Conservation (phyloP, 169 alveolate genomes). For the Plasmodium sp. region DNA sequence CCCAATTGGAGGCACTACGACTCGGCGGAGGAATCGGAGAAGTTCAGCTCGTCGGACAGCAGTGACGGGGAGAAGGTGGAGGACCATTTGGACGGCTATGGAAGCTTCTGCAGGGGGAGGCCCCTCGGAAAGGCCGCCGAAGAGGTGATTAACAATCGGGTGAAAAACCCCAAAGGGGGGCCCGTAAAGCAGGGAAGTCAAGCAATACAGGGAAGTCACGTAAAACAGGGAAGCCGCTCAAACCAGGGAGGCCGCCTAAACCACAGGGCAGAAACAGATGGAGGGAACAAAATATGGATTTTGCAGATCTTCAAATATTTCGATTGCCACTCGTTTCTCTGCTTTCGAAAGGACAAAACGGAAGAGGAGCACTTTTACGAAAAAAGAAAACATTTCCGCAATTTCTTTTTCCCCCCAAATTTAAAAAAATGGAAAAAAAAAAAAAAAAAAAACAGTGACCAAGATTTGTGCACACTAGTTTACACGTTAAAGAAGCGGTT, state of each 20-base stretch:
- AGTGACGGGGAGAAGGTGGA: background rate
- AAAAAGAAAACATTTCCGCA: constrained; percentile 14
- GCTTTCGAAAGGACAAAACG: constrained; percentile 31
- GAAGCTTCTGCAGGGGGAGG: background rate
- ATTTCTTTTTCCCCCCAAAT: constrained; percentile 24
- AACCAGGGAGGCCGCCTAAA: background rate
- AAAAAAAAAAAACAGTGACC: background rate
- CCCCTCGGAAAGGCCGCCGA: too few species aligned
- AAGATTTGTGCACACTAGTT: background rate
- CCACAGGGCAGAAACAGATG: background rate
- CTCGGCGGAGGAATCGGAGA: constrained; percentile 19
- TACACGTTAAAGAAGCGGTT: constrained; percentile 8
- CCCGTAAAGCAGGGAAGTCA: too few species aligned
- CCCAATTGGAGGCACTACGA: background rate
- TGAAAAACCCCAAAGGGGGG: background rate
- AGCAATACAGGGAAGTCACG: too few species aligned
- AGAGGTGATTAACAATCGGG: background rate
- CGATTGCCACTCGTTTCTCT: constrained; percentile 26
- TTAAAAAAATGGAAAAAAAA: constrained; percentile 5
- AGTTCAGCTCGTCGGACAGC: constrained; percentile 49
- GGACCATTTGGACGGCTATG: constrained; percentile 7
- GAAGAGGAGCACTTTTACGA: constrained; percentile 53
- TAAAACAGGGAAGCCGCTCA: too few species aligned
- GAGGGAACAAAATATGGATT: constrained; percentile 16
- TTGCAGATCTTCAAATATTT: constrained; percentile 47